Evolutionary conservation across 2,329 filamentous ascomycete species (phyloP).

Genomic region (Venturia oleaginea): DNA sequence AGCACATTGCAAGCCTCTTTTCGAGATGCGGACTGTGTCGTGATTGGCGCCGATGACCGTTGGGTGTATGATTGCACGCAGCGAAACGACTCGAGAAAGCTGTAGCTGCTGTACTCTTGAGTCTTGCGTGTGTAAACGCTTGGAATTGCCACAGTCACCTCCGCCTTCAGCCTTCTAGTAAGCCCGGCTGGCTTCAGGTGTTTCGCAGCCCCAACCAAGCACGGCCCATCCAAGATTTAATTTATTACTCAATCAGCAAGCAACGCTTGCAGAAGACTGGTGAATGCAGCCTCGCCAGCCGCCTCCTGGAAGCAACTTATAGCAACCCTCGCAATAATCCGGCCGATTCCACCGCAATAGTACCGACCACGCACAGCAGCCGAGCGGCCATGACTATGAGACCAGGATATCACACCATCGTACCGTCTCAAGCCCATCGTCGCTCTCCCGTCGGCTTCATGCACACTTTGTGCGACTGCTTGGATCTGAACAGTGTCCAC

Average conservation of each 20-base stretch:
- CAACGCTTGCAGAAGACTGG: neutral
- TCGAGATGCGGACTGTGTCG: neutral
- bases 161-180: neutral
- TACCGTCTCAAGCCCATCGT: neutral
- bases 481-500: neutral
- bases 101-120: neutral
- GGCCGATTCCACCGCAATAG: neutral
- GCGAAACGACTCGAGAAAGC: neutral
- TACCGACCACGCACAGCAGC: neutral
- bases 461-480: conserved; percentile 2
- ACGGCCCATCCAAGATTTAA: neutral
- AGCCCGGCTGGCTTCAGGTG: neutral
- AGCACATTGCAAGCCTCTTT: neutral
- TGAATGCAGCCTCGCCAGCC: neutral
- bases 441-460: neutral
- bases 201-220: neutral
- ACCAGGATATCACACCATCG: neutral
- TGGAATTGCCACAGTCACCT: neutral
- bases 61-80: neutral
- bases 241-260: neutral
- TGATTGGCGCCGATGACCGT: conserved; percentile 1
- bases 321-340: neutral
- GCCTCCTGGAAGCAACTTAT: neutral
- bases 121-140: neutral
- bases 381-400: neutral